phyloP scores from a whole-genome alignment of 2,329 filamentous ascomycete species.

The Aspergillus melleus region DNA sequence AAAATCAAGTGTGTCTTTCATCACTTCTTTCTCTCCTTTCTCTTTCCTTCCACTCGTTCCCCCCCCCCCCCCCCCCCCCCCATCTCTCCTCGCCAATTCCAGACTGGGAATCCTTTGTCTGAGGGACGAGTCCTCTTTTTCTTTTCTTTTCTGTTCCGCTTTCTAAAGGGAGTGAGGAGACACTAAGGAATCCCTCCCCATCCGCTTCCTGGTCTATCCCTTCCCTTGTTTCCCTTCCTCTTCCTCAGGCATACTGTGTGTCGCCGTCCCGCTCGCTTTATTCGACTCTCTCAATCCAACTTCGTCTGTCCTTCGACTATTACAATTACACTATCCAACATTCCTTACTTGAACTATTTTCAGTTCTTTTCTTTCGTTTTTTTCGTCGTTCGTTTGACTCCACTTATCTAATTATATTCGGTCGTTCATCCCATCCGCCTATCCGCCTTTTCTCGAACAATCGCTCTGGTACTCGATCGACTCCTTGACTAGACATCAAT shows the following conservation, averaged over 20 bases:
- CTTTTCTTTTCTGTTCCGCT: constrained; percentile 3
- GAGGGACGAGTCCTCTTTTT: constrained; percentile 8
- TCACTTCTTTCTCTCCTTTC: constrained; percentile 2
- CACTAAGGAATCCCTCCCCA: neutral
- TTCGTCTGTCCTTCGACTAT: constrained; percentile 16
- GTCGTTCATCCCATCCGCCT: constrained; percentile 11
- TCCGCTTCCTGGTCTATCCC: constrained; percentile 5
- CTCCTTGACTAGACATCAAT: constrained; percentile 18
- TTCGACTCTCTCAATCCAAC: constrained; percentile 16
- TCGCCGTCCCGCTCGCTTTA: constrained; percentile 35
- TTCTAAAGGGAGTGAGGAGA: neutral
- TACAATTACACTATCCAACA: constrained; percentile 15
- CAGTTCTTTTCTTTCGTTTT: constrained; percentile 6
- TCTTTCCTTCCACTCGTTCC: constrained; percentile 11
- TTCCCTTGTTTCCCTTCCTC: constrained; percentile 6
- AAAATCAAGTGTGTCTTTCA: neutral
- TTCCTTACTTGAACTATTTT: constrained; percentile 10
- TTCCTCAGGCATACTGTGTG: constrained; percentile 32
- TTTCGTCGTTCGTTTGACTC: constrained; percentile 13
- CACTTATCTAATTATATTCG: constrained; percentile 8
- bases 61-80: neutral
- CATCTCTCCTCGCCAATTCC: constrained; percentile 3
- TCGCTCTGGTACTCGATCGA: constrained; percentile 17
- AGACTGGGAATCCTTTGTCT: neutral
- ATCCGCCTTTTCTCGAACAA: constrained; percentile 8